A percentile compares a stretch with the other conserved stretches of the same genome.
These are phyloP conservation scores for Suhomyces atakaporum DNA, from an alignment of 1,139 yeast genomes.

Conservation along the genomic window DNA sequence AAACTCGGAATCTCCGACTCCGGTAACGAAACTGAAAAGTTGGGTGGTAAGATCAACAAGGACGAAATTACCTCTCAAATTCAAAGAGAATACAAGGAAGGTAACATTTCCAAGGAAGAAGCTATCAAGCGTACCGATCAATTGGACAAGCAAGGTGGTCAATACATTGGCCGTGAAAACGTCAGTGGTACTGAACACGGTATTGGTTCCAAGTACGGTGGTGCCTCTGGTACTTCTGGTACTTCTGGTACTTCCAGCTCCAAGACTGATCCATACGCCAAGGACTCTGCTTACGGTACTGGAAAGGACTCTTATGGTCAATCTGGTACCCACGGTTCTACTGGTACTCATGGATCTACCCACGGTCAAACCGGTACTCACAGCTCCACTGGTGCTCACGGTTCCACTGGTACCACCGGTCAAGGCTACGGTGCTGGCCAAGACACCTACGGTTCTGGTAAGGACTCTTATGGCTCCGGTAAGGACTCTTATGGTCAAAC, in stretches of 20 bases:
- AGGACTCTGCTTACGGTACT: constrained; percentile 10
- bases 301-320: constrained; percentile 9
- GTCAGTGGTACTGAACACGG: constrained; percentile 34
- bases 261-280: constrained; percentile 9
- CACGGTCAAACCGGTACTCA: constrained; percentile 11
- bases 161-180: constrained; percentile 30
- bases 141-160: constrained; percentile 32
- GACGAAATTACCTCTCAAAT: constrained; percentile 28
- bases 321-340: constrained; percentile 15
- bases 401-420: constrained; percentile 11
- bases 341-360: constrained; percentile 8
- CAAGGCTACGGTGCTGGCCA: constrained; percentile 11
- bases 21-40: constrained; percentile 18
- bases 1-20: constrained; percentile 28
- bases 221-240: constrained; percentile 16
- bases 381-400: constrained; percentile 13
- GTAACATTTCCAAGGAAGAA: constrained; percentile 30
- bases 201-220: constrained; percentile 26
- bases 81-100: constrained; percentile 31
- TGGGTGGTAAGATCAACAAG: constrained; percentile 27
- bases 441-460: constrained; percentile 8
- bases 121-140: constrained; percentile 31
- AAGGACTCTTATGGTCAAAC: constrained; percentile 12
- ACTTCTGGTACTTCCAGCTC: constrained; percentile 8
- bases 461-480: constrained; percentile 11